Base-by-base conservation (phyloP, 805 yeast genomes). In the Kodamaea nitidulidarum region DNA sequence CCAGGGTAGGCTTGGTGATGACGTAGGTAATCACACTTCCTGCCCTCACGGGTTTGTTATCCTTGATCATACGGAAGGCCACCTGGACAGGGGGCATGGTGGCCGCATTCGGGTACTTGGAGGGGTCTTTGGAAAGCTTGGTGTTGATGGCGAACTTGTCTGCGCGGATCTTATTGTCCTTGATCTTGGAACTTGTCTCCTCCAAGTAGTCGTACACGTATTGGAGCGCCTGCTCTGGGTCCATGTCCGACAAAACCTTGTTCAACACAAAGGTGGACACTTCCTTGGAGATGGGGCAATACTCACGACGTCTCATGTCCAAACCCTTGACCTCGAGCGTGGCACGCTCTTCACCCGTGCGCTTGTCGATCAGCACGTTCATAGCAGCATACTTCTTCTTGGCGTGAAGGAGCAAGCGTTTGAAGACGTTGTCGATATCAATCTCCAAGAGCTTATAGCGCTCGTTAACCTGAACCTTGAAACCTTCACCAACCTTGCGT, bases 331-430 rank as follows among this genome's bases (percentile, higher is more conserved):
- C 96, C 60, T 93, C 97, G 46, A 91, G 68, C 14, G 66, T 58
- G 4, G 80, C 66, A 3, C 42, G 39, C 36, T 64, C 70, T 42
- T 82, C 78, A 8, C 76, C 75, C 8, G 88, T 84, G 27, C 67
- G 66, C 43, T 47, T 63, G 50, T 72, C 71, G 43, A 70, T 51
- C 1, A 75, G 60, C 21, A 76, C 77, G 52, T 80, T 84, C 67
- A 90, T 70, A 1, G 98, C 98, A 7, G 98, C 98, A 58, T 93
- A 93, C 65, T 93, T 93, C 77, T 93, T 93, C 69, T 93, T 93
- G n/a, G 96, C 86, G 58, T 88, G 95, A 37, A 93, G 67, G 40
- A 93, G 69, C 38, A 93, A 67, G 47, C 87, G 78, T 54, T 86
- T 84, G 67, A 88, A 93, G 1, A 88, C 88, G 54, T 91, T 88